Evolutionary conservation across 2,329 filamentous ascomycete species (phyloP).

Genomic region (Colletotrichum agaves): DNA sequence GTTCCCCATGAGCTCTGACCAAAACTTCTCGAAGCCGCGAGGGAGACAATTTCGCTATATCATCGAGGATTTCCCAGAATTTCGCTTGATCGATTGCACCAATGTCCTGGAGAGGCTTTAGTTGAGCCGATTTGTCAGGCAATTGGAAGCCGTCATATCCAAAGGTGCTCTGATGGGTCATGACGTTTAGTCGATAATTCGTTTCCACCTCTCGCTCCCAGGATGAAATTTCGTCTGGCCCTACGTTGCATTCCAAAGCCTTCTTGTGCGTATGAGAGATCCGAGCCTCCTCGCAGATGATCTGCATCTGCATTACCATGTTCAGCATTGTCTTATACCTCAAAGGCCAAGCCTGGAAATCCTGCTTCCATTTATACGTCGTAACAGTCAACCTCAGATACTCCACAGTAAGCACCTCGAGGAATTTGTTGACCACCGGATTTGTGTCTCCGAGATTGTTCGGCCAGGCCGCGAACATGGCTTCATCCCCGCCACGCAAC

Average conservation of each 20-base stretch:
- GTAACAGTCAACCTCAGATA: background rate
- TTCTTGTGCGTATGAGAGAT: background rate
- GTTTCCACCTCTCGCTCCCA: no score
- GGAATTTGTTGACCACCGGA: slow-evolving; percentile 1
- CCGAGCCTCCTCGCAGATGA: background rate
- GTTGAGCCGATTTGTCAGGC: background rate
- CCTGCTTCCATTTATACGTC: background rate
- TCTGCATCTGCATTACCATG: background rate
- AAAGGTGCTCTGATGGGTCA: background rate
- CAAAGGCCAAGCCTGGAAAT: background rate
- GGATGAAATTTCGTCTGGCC: no score
- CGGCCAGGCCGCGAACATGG: background rate
- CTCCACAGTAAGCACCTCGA: background rate
- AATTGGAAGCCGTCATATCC: background rate
- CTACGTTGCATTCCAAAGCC: no score
- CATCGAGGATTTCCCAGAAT: slow-evolving; percentile 6
- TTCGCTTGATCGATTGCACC: no score
- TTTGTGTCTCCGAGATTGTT: background rate
- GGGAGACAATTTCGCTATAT: background rate
- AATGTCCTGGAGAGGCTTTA: background rate
- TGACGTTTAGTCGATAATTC: no score
- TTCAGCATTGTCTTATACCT: background rate
- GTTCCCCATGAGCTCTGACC: background rate
- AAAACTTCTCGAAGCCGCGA: background rate
- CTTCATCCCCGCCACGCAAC: no score